These are phyloP conservation scores for Xerocomus spinulosus DNA, from an alignment of 768 basidiomycete species.

Conservation along the genomic window DNA sequence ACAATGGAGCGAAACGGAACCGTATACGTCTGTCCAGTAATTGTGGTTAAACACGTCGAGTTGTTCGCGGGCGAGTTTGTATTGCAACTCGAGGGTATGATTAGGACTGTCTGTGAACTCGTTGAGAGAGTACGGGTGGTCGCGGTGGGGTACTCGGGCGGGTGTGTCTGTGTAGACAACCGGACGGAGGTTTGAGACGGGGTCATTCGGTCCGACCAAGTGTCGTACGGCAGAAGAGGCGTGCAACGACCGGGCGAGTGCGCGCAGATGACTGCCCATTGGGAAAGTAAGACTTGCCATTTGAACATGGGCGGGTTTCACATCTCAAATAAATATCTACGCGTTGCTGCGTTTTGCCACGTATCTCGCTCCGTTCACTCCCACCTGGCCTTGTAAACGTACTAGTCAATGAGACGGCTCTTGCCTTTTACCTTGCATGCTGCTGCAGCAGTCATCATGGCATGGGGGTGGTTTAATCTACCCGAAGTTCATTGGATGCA, in stretches of 20 bases:
- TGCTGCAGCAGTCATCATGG: constrained; percentile 30
- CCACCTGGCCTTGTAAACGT: background rate
- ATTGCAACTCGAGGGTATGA: constrained; percentile 58
- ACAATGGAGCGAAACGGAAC: background rate
- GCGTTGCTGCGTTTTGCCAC: background rate
- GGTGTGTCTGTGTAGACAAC: constrained; percentile 65
- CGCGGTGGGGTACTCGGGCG: constrained; percentile 17
- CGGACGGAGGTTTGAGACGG: constrained; percentile 75
- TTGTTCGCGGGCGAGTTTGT: constrained; percentile 64
- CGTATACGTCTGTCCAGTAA: constrained; percentile 76
- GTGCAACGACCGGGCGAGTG: constrained; percentile 17
- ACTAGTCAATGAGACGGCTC: constrained; percentile 9
- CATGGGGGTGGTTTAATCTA: constrained; percentile 32
- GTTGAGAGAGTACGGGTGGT: constrained; percentile 73
- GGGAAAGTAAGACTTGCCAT: too few relatives aligned
- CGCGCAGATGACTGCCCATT: background rate
- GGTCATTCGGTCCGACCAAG: constrained; percentile 69
- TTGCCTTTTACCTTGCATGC: constrained; percentile 30
- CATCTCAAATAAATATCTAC: background rate
- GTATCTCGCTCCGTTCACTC: too few relatives aligned
- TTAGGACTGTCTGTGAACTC: constrained; percentile 50
- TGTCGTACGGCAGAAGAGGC: constrained; percentile 28
- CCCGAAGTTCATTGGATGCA: constrained; percentile 28
- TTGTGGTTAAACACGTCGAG: constrained; percentile 70
- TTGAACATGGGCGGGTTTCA: background rate